A percentile compares a stretch with the other conserved stretches of the same genome.
Evolutionary conservation across 2,329 filamentous ascomycete genomes (phyloP).

Genomic region (Ceratocystis lukuohia): DNA sequence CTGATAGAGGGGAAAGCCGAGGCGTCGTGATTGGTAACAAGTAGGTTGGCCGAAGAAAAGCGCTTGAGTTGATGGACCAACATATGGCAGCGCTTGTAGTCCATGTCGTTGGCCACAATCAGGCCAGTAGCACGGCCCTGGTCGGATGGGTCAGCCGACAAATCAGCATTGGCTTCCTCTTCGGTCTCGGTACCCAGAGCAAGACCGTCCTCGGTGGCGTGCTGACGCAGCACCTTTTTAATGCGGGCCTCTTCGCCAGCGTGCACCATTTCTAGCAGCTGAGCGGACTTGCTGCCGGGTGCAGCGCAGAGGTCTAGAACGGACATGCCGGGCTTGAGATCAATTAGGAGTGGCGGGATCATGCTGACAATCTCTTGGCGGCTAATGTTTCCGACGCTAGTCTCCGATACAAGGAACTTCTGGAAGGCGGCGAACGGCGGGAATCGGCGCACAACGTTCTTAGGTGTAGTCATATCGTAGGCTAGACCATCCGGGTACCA

Average conservation of each 20-base stretch:
- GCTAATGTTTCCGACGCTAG: constrained; percentile 91
- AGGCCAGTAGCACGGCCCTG: constrained; percentile 81
- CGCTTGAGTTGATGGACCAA: constrained; percentile 96
- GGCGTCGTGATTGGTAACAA: constrained; percentile 96
- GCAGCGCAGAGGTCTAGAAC: constrained; percentile 94
- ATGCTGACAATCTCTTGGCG: constrained; percentile 97
- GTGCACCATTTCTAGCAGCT: constrained; percentile 90
- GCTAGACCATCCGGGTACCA: constrained; percentile 95
- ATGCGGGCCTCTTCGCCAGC: constrained; percentile 81
- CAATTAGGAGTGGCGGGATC: constrained; percentile 91
- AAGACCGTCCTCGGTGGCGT: constrained; percentile 47
- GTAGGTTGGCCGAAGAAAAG: constrained; percentile 85
- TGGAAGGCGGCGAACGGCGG: constrained; percentile 91
- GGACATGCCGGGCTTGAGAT: constrained; percentile 79
- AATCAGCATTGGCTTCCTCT: constrained; percentile 36
- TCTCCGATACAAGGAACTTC: constrained; percentile 95
- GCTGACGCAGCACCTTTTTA: constrained; percentile 51
- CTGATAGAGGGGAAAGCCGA: constrained; percentile 89
- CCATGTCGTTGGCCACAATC: constrained; percentile 87
- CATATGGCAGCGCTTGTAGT: constrained; percentile 96
- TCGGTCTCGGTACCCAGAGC: constrained; percentile 37
- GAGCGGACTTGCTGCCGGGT: constrained; percentile 90
- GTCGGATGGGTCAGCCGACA: constrained; percentile 51
- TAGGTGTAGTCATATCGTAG: constrained; percentile 96
- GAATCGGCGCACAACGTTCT: constrained; percentile 88